Base-by-base conservation (phyloP, 495 filamentous ascomycete species). In the Podospora bellae-mahoneyi region DNA sequence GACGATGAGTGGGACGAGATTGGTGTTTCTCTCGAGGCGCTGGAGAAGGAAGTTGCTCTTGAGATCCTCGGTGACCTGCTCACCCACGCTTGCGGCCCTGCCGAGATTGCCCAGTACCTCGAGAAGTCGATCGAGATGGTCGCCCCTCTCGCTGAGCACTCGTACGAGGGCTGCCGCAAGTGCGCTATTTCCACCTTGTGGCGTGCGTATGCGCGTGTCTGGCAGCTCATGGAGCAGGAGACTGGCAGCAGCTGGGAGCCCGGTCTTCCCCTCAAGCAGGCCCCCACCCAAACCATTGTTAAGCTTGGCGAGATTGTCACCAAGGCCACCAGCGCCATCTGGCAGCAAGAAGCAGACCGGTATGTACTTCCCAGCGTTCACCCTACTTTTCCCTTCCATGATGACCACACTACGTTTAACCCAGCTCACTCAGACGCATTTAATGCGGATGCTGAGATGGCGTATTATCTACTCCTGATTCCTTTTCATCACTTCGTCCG, bases 361-460 rank as follows among this genome's bases (percentile, higher is more conserved):
- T 97, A 90, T 72, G 90, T 86, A 73, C 58, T 64, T 68, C 53
- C 59, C 69, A 72, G 59, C 68, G 69, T 66, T 58, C 60, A 59
- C 55, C n/a, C 44, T 65, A 66, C 69, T 68, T 30, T 69, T 6
- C 16, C 53, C 32, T 74, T 75, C 72, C 78, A 93, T 94, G 93
- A 98, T 97, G 92, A 97, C 80, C 79, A 86, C 80, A 79, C 79
- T 81, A 88, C 92, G 92, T 92, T 95, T 92, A 90, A 94, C 94
- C 93, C 93, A 97, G 93, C 93, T 97, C 94, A 97, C 94, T 97
- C 90, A 90, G 90, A 98, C 87, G 87, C 91, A 82, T 84, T 54
- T 85, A 81, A 75, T 87, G 91, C 86, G 87, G 81, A 86, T 97
- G 94, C 89, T 93, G 93, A 85, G 87, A 95, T 96, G 82, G 82